Percentiles rank a stretch among this genome's conserved stretches.
Evolutionary conservation across 805 yeast species (phyloP).

Genomic region (Ogataea paradorogensis): DNA sequence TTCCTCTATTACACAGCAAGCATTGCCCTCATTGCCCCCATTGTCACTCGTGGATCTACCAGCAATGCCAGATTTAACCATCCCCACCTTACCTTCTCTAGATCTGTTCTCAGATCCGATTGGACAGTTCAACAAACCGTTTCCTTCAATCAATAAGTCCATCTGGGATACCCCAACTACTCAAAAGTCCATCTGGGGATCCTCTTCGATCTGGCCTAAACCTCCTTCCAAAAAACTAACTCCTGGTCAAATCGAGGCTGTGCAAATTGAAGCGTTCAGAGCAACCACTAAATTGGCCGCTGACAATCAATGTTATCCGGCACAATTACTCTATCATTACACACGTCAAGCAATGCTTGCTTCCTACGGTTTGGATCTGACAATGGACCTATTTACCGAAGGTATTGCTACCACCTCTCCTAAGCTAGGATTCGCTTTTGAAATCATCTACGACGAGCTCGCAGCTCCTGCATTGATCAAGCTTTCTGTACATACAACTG

Average conservation of each 20-base stretch:
- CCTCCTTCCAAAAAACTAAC: slow-evolving; percentile 8
- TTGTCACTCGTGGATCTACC: not conserved
- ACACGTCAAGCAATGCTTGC: slow-evolving; percentile 38
- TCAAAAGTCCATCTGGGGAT: slow-evolving; percentile 25
- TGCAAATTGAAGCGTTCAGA: slow-evolving; percentile 42
- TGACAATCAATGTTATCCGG: slow-evolving; percentile 23
- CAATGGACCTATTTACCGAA: slow-evolving; percentile 31
- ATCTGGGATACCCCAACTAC: slow-evolving; percentile 10
- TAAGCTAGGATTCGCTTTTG: slow-evolving; percentile 36
- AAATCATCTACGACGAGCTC: slow-evolving; percentile 43
- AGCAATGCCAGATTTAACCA: slow-evolving; percentile 6
- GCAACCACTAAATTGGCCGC: slow-evolving; percentile 38
- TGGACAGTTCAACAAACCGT: slow-evolving; percentile 4
- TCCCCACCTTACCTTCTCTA: slow-evolving; percentile 11
- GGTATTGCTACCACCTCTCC: slow-evolving; percentile 33
- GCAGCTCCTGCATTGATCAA: slow-evolving; percentile 45
- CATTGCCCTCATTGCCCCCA: slow-evolving; percentile 1
- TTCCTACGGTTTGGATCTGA: slow-evolving; percentile 31
- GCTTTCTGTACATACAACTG: slow-evolving; percentile 18
- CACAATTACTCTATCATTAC: slow-evolving; percentile 26
- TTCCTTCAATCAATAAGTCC: slow-evolving; percentile 14
- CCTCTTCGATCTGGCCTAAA: slow-evolving; percentile 19
- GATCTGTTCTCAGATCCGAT: slow-evolving; percentile 13
- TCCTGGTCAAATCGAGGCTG: slow-evolving; percentile 30
- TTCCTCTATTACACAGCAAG: not conserved